These are phyloP conservation scores for Fusarium vanettenii DNA, from an alignment of 2,329 filamentous ascomycete genomes.

Conservation along the genomic window DNA sequence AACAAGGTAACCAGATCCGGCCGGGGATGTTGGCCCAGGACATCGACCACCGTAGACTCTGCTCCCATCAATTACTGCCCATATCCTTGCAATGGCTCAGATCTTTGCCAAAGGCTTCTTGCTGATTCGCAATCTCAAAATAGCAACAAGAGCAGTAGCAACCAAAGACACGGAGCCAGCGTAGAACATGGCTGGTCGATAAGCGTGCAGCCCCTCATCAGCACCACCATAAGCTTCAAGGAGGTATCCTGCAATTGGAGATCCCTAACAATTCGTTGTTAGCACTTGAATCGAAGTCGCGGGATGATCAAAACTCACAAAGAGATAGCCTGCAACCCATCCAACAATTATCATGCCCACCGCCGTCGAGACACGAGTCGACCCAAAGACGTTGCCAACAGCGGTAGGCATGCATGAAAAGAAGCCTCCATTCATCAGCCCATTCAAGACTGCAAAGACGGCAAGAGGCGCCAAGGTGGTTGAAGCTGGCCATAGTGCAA, in stretches of 20 bases:
- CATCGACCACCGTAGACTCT: neutral
- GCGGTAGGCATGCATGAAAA: conserved; percentile 74
- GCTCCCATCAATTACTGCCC: neutral
- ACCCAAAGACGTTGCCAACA: conserved; percentile 69
- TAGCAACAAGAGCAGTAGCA: conserved; percentile 14
- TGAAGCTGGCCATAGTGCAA: conserved; percentile 71
- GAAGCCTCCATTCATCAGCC: conserved; percentile 70
- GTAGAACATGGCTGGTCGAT: conserved; percentile 71
- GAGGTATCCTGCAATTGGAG: conserved; percentile 71
- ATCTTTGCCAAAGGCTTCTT: conserved; percentile 11
- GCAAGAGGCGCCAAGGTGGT: conserved; percentile 64
- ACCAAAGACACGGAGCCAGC: conserved; percentile 53
- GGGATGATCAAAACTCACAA: conserved; percentile 58
- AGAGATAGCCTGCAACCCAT: conserved; percentile 71
- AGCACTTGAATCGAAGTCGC: too few relatives aligned
- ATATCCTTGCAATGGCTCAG: conserved; percentile 1
- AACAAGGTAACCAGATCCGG: neutral
- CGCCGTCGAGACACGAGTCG: conserved; percentile 63
- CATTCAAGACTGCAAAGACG: conserved; percentile 70
- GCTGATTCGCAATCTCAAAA: conserved; percentile 21
- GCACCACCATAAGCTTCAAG: conserved; percentile 66
- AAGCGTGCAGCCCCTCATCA: conserved; percentile 61
- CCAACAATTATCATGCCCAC: conserved; percentile 72
- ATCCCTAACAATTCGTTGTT: conserved; percentile 52
- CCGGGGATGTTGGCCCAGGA: neutral